Evolutionary conservation across 164 flowering plant genomes (phyloP).

Genomic region (Vitis rupestris): DNA sequence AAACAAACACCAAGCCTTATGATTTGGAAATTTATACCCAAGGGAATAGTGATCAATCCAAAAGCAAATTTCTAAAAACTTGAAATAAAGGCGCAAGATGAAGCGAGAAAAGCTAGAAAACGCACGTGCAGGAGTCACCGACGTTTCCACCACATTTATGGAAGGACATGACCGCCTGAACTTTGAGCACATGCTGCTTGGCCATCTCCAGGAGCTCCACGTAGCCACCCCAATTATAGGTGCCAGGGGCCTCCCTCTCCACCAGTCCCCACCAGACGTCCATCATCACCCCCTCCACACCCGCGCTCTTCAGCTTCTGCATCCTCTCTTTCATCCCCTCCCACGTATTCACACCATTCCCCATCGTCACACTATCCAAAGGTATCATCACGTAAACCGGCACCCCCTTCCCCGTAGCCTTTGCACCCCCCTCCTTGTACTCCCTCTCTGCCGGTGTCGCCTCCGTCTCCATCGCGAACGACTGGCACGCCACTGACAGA

Average conservation of each 20-base stretch:
- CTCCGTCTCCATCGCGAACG: constrained; percentile 35
- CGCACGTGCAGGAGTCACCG: constrained; percentile 87
- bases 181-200: constrained; percentile 76
- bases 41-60: too few relatives aligned
- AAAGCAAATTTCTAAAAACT: too few relatives aligned
- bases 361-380: constrained; percentile 80
- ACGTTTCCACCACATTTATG: constrained; percentile 99
- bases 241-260: constrained; percentile 75
- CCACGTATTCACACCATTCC: constrained; percentile 57
- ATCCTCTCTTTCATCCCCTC: constrained; percentile 87
- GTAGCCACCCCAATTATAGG: constrained; percentile 91
- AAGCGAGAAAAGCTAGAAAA: constrained; percentile 6
- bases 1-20: too few relatives aligned
- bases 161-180: constrained; percentile 97
- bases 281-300: constrained; percentile 95
- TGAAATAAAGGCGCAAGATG: too few relatives aligned
- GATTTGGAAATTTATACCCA: too few relatives aligned
- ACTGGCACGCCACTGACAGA: constrained; percentile 69
- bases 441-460: constrained; percentile 15
- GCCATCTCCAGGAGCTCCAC: constrained; percentile 86
- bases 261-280: constrained; percentile 99
- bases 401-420: constrained; percentile 55
- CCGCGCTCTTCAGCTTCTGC: constrained; percentile 87
- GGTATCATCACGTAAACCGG: constrained; percentile 98
- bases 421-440: constrained; percentile 31